phyloP scores from a whole-genome alignment of 2,329 filamentous ascomycete species.

The Sarocladium brachiariae region DNA sequence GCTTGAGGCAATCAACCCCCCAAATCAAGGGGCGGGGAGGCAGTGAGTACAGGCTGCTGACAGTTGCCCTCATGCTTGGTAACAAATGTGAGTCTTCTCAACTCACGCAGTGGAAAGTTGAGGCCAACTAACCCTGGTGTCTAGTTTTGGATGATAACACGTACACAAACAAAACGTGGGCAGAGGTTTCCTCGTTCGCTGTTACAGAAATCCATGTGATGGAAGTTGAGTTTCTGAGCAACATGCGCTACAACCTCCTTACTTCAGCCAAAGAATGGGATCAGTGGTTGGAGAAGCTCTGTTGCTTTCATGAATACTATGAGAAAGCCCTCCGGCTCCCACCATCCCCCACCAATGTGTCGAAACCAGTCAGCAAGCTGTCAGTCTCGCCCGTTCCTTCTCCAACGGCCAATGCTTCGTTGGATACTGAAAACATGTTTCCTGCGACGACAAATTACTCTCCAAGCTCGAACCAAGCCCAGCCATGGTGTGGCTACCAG shows the following conservation, averaged over 20 bases:
- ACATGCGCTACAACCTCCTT: constrained; percentile 91
- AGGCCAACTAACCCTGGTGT: constrained; percentile 18
- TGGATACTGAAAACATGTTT: constrained; percentile 21
- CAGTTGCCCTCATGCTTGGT: constrained; percentile 92
- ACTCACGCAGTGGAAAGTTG: neutral
- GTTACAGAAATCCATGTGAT: constrained; percentile 96
- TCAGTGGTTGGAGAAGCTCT: constrained; percentile 76
- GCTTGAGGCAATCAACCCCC: constrained; percentile 84
- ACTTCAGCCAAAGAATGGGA: constrained; percentile 83
- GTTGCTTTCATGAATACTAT: constrained; percentile 78
- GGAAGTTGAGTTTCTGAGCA: constrained; percentile 99
- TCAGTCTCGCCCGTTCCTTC: constrained; percentile 43
- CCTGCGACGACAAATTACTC: constrained; percentile 32
- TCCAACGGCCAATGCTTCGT: constrained; percentile 33
- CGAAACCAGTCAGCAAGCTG: constrained; percentile 25
- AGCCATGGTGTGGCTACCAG: constrained; percentile 33
- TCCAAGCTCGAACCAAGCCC: constrained; percentile 28
- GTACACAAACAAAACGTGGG: constrained; percentile 99
- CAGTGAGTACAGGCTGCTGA: constrained; percentile 88
- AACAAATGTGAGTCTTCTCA: constrained; percentile 70
- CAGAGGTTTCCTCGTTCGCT: constrained; percentile 89
- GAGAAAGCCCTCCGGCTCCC: constrained; percentile 54
- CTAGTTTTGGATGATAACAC: constrained; percentile 93
- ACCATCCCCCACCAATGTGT: constrained; percentile 30
- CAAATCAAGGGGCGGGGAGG: constrained; percentile 84